These are phyloP conservation scores for Microcera coccophila DNA, from an alignment of 2,329 filamentous ascomycete genomes.

Conservation along the genomic window DNA sequence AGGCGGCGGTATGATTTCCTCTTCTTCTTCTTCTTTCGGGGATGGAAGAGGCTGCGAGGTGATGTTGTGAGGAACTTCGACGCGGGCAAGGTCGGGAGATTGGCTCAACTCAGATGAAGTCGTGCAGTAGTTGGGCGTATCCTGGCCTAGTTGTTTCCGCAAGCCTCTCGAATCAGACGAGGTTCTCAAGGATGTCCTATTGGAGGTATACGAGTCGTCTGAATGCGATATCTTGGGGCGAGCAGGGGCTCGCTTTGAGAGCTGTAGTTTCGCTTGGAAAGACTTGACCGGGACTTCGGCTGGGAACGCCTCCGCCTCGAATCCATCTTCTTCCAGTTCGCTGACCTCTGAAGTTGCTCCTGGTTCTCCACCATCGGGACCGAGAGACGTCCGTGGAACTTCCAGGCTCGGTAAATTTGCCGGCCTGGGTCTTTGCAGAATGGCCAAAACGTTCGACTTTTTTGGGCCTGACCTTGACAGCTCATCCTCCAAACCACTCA, in stretches of 20 bases:
- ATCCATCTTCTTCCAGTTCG: slow-evolving; percentile 48
- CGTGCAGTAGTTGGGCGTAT: slow-evolving; percentile 5
- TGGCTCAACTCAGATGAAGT: slow-evolving; percentile 13
- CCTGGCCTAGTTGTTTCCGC: slow-evolving; percentile 18
- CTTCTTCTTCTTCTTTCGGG: not conserved
- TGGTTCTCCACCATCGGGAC: slow-evolving; percentile 13
- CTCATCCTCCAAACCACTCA: slow-evolving; percentile 41
- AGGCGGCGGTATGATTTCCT: not conserved
- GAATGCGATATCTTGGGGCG: slow-evolving; percentile 27
- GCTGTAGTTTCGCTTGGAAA: slow-evolving; percentile 21
- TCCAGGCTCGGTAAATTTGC: not conserved
- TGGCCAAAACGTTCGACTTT: slow-evolving; percentile 13
- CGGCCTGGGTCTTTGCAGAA: slow-evolving; percentile 19
- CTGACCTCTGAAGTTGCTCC: slow-evolving; percentile 48
- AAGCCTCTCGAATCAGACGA: slow-evolving; percentile 16
- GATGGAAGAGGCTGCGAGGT: slow-evolving; percentile 10
- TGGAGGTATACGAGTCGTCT: slow-evolving; percentile 22
- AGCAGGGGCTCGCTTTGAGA: slow-evolving; percentile 19
- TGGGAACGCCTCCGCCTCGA: slow-evolving; percentile 12
- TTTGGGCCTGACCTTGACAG: slow-evolving; percentile 30
- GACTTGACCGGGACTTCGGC: slow-evolving; percentile 21
- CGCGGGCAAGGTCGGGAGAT: slow-evolving; percentile 1
- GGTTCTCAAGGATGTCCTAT: slow-evolving; percentile 3
- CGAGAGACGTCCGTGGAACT: slow-evolving; percentile 2
- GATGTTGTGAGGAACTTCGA: slow-evolving; percentile 5